A percentile compares a stretch with the other conserved stretches of the same genome.
Conservation (phyloP, 2,329 filamentous ascomycete species). For the Verticillium dahliae region DNA sequence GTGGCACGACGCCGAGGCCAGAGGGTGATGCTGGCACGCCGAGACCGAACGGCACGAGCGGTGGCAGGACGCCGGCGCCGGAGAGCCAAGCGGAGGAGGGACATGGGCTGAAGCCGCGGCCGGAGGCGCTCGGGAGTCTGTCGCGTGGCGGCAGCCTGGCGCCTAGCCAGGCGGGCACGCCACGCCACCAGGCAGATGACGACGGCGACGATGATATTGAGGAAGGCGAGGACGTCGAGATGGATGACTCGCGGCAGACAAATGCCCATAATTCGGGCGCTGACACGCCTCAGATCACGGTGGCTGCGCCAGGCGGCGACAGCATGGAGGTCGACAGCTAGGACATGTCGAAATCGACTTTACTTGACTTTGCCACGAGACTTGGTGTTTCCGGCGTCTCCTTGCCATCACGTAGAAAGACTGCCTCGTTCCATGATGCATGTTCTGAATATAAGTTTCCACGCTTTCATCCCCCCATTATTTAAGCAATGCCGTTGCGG, state of each 20-base stretch:
- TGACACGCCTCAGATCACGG: conserved; percentile 39
- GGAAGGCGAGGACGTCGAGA: conserved; percentile 50
- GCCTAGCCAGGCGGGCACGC: conserved; percentile 29
- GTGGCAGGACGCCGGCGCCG: conserved; percentile 23
- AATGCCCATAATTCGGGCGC: conserved; percentile 28
- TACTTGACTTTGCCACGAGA: background rate
- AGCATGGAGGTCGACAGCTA: conserved; percentile 59
- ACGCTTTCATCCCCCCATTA: background rate
- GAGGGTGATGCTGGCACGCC: conserved; percentile 30
- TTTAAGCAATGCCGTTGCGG: background rate
- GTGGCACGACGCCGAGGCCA: conserved; percentile 31
- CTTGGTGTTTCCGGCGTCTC: background rate
- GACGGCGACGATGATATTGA: conserved; percentile 24
- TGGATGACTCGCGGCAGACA: conserved; percentile 39
- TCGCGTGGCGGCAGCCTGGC: conserved; percentile 32
- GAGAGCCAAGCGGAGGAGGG: conserved; percentile 20
- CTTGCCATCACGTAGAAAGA: background rate
- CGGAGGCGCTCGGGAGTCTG: conserved; percentile 4
- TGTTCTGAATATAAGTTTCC: background rate
- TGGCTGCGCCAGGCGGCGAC: conserved; percentile 45
- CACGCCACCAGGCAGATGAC: conserved; percentile 19
- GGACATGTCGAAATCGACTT: background rate
- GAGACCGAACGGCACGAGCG: conserved; percentile 18
- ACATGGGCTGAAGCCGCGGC: conserved; percentile 17
- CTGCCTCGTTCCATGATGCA: background rate